Base-by-base conservation (phyloP, 2,329 filamentous ascomycete genomes). In the Monosporascus sp. region DNA sequence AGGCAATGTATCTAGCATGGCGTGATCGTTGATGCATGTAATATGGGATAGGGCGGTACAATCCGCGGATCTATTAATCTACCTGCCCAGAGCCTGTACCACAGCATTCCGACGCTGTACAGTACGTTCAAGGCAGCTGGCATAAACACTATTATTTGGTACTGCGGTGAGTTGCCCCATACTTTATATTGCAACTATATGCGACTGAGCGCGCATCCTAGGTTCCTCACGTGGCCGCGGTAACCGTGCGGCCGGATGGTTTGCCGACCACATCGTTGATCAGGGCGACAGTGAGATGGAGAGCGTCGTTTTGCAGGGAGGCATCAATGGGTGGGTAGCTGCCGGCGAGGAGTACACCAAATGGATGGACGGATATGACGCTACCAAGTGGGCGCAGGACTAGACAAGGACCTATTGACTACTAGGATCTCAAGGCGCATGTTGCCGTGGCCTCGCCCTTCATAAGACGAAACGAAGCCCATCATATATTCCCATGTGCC, bases 141-240 rank as follows among this genome's bases (percentile, higher is more conserved):
- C 3, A 53, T 75, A 1, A 55, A 58, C 5, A 70, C 65, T 22
- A 65, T 76, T 2, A 74, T 80, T 9, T 80, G 73, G 67, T 79
- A 76, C 56, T 80, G 75, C 56, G 71, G 76, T 78, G 65, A 53
- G 69, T 65, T 2, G 27, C 6, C 11, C 25, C 31, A 35, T 41
- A 22, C 11, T 22, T 43, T 14, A 25, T n/a, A 27, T 18, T 47
- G 8, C 4, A 9, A 31, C 27, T 31, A 14, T 31, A 14, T 31
- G 27, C 7, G 27, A 31, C 27, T 11, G 27, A 31, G 27, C 27
- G 27, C 27, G 27, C 27, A 31, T 14, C 5, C 27, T 9, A 31
- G 81, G 75, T 2, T 83, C 81, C 1, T 83, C 78, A 2, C 57
- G 58, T 2, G 81, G 80, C 5, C 75, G 81, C 3, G 82, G 80